Base-by-base conservation (phyloP, 2,329 filamentous ascomycete genomes). In the Aureobasidium mangrovei region DNA sequence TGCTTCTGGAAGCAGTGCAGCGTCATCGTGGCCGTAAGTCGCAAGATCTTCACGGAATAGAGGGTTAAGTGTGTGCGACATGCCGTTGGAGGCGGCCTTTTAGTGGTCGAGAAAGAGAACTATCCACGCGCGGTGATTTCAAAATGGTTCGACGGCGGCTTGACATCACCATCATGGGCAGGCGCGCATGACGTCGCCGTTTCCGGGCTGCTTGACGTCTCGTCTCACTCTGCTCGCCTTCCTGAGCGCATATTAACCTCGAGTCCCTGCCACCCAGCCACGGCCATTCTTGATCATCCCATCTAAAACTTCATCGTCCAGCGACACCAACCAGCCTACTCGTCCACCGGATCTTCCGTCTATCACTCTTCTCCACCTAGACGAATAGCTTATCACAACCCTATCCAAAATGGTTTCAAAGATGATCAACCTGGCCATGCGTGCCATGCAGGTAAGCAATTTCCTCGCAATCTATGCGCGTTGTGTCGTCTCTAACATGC, bases 381-480 rank as follows among this genome's bases (percentile, higher is more conserved):
- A 44, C 44, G 40, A 53, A 12, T 29, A 53, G 32, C 27, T 31
- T 44, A 45, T 39, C 31, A 28, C 28, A 39, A 43, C 33, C 41
- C 24, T 54, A 49, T 43, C 26, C 35, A 57, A 31, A 47, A 60
- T 59, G 57, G 54, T 57, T 32, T 35, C 56, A 29, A 60, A 60
- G 47, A 58, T 62, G 24, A 53, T 65, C 53, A 62, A 63, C 56
- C 48, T 62, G 43, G 60, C 59, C 59, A 60, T 65, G 47, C 61
- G 63, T 47, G 63, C 56, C 45, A 51, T 64, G 43, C 58, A 64
- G 61, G 62, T 63, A 59, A 43, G 62, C 56, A 33, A 24, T 5
- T 27, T n/a, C 18, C 18, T 1, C 7, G 1, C 4, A 4, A 7
- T 27, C 1, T 27, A 9, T 7, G 8, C 7, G 36, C 33, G 40